Conservation (phyloP, 139 green algal species). For the Diplosphaera chodatii region DNA sequence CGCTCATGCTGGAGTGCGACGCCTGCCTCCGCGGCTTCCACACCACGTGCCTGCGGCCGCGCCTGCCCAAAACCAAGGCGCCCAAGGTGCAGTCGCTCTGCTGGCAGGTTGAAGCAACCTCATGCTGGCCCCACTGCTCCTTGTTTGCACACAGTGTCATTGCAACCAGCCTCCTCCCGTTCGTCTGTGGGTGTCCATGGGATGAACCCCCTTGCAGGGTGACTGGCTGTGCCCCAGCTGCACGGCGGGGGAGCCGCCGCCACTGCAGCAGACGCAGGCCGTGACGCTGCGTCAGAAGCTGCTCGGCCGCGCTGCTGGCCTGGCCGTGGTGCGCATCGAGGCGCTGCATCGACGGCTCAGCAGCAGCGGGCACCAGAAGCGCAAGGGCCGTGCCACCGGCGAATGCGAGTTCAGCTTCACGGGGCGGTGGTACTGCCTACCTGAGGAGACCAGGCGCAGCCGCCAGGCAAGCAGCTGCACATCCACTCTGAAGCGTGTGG, state of each 20-base stretch:
- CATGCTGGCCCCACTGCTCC: neutral
- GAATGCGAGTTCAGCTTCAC: constrained; percentile 6
- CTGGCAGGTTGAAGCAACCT: neutral
- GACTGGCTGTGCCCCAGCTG: constrained; percentile 70
- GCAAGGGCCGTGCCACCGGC: neutral
- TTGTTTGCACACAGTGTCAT: neutral
- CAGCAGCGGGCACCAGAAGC: too few relatives aligned
- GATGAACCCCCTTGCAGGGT: constrained; percentile 25
- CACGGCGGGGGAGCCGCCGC: constrained; percentile 8
- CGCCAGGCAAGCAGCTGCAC: constrained; percentile 53
- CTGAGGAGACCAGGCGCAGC: constrained; percentile 82
- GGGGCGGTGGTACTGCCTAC: constrained; percentile 67
- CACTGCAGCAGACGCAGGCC: neutral
- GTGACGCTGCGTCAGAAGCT: constrained; percentile 39
- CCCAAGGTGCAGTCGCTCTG: constrained; percentile 44
- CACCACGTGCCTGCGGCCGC: constrained; percentile 69
- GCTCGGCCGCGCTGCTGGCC: constrained; percentile 35
- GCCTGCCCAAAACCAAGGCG: constrained; percentile 44
- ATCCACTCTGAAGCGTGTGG: too few relatives aligned
- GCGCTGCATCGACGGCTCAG: too few relatives aligned
- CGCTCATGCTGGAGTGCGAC: constrained; percentile 82
- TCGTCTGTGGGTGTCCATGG: too few relatives aligned
- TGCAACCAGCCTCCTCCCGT: neutral
- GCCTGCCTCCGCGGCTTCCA: constrained; percentile 84
- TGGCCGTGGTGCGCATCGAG: constrained; percentile 41